Evolutionary conservation across 371 early-diverging fungal species (phyloP), one percentile per base, ranked within the genome.

Genomic region (Syncephalastrum sp.): DNA sequence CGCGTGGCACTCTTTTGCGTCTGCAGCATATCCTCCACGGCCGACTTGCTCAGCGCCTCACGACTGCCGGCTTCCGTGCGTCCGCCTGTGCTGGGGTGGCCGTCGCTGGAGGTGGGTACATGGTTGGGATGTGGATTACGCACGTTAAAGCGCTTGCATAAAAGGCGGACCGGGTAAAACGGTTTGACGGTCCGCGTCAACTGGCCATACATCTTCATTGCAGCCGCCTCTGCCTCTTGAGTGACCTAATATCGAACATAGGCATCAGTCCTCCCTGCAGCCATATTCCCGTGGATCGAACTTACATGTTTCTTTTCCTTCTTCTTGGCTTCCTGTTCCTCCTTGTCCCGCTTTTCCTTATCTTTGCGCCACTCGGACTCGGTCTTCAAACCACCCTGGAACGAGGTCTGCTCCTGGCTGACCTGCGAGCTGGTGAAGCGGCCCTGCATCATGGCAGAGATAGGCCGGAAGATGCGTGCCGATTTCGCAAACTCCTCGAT

Each of bases 91-190:
- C 38, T 12, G 12, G 38, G 10, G 1, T 6, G 7, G n/a, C 42
- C 45, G 21, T 67, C 65, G 13, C 67, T 77, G 17, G 61, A 60
- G 10, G 53, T 45, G 3, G 68, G 68, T 14, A 74, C 79, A 62
- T 79, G 79, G 17, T 78, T 69, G 3, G 88, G 88, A 67, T 87
- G 88, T 13, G 92, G 92, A 49, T 89, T 82, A 2, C 85, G 81
- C 1, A 94, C 84, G 61, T 89, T 89, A 68, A 94, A 91, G 16
- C 94, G 79, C 59, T 92, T 93, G 69, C 92, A 93, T 0, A 92
- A 74, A 14, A 93, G 82, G 38, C 79, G 72, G 14, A 62, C 69
- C 0, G 95, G 95, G 50, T 79, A 82, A 63, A 88, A 93, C 4
- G 77, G 81, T 19, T 66, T 65, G 17, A 58, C 61, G 0, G 82